These are phyloP conservation scores for Colletotrichum sp. DNA, from an alignment of 2,329 filamentous ascomycete species.

Conservation along the genomic window DNA sequence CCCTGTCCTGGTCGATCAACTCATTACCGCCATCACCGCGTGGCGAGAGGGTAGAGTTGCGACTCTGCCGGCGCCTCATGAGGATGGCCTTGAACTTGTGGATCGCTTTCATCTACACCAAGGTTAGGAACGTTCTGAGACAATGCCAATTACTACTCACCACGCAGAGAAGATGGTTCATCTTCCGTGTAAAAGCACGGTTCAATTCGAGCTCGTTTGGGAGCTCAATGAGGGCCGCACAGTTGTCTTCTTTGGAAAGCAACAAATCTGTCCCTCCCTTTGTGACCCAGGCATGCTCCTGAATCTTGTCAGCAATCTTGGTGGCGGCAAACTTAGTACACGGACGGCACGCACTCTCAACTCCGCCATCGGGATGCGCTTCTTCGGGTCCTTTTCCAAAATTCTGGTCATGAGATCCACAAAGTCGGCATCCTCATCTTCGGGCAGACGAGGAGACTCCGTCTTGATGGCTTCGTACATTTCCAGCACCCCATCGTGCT, in stretches of 20 bases:
- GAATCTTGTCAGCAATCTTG: slow-evolving; percentile 23
- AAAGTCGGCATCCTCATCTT: slow-evolving; percentile 71
- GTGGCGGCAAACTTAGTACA: neutral
- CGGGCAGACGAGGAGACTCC: slow-evolving; percentile 67
- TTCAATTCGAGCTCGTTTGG: slow-evolving; percentile 92
- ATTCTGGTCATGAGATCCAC: slow-evolving; percentile 75
- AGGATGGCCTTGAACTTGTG: slow-evolving; percentile 84
- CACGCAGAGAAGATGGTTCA: slow-evolving; percentile 85
- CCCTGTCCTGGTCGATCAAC: slow-evolving; percentile 28
- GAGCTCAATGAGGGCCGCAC: slow-evolving; percentile 76
- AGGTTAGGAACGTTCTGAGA: slow-evolving; percentile 5
- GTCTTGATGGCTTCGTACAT: slow-evolving; percentile 88
- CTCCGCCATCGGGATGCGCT: slow-evolving; percentile 82
- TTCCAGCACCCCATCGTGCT: slow-evolving; percentile 78
- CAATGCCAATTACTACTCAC: slow-evolving; percentile 49
- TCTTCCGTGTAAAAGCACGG: slow-evolving; percentile 87
- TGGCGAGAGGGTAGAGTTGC: slow-evolving; percentile 9
- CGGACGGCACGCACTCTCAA: slow-evolving; percentile 70
- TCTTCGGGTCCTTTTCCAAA: slow-evolving; percentile 83
- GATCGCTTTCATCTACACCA: slow-evolving; percentile 81
- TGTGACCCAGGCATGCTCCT: slow-evolving; percentile 96
- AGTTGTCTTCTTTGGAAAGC: slow-evolving; percentile 85
- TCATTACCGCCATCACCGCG: neutral
- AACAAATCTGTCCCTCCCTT: slow-evolving; percentile 78
- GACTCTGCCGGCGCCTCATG: slow-evolving; percentile 25